Evolutionary conservation across 768 basidiomycete genomes (phyloP).

Genomic region (Tylopilus sp.): DNA sequence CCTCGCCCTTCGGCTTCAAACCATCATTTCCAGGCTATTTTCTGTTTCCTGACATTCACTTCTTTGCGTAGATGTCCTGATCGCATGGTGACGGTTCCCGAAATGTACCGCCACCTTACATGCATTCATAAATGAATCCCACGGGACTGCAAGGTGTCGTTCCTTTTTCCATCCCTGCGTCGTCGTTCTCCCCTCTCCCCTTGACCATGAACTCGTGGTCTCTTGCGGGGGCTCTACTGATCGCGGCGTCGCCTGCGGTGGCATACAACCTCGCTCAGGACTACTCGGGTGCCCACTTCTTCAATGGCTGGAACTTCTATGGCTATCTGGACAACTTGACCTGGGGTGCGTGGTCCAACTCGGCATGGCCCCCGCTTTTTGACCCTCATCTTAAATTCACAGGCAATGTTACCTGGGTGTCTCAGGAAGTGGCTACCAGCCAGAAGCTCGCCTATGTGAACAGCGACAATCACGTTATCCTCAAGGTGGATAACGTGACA

Average conservation of each 20-base stretch:
- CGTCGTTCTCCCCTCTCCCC: background rate
- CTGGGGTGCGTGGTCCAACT: constrained; percentile 31
- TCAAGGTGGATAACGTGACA: constrained; percentile 72
- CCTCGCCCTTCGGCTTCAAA: background rate
- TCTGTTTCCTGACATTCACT: background rate
- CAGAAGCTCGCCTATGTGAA: constrained; percentile 60
- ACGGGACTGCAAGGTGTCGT: background rate
- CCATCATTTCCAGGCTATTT: background rate
- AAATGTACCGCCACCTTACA: constrained; percentile 1
- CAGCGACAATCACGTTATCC: constrained; percentile 56
- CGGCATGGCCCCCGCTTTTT: background rate
- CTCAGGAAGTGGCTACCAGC: constrained; percentile 41
- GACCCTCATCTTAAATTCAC: constrained; percentile 1
- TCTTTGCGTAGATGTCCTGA: no score
- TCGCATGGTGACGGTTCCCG: background rate
- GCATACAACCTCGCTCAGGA: constrained; percentile 40
- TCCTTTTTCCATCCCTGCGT: background rate
- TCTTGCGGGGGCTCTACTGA: background rate
- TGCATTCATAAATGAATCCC: constrained; percentile 4
- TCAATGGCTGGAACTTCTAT: constrained; percentile 54
- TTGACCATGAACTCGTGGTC: constrained; percentile 13
- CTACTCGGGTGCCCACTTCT: constrained; percentile 50
- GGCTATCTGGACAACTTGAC: constrained; percentile 47
- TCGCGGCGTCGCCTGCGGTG: constrained; percentile 1
- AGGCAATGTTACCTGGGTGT: constrained; percentile 66